Evolutionary conservation across 1,139 yeast genomes (phyloP), one percentile per base, ranked within the genome.

Genomic region (Kurtzmaniella quercitrusa): DNA sequence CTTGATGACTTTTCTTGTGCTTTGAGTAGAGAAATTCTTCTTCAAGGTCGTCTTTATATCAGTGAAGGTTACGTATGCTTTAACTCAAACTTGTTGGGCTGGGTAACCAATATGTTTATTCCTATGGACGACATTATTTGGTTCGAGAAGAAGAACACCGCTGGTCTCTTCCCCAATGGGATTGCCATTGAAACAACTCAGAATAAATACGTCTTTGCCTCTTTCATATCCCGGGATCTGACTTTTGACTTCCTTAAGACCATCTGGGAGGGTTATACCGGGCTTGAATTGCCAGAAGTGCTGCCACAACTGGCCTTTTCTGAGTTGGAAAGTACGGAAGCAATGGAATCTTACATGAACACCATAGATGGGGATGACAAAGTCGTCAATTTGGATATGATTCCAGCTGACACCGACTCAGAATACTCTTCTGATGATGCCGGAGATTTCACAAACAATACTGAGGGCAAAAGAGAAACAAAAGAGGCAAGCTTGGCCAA

Each of bases 1-100:
- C 58, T 91, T 18, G 96, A 86, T 53, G 96, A 89, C 57, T 90
- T 84, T 56, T 81, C 91, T 38, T 93, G 98, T 67, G 97, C 98
- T 0, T 64, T 93, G 47, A 85, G 93, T 54, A 71, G 90, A 46
- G 98, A 93, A 48, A 89, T 93, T 43, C 67, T 93, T 19, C 69
- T 90, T n/a, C 98, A 94, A 55, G 99, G 99, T 7, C 73, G 96
- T 43, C 58, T 93, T 27, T 94, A 89, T 59, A 77, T 94, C 2
- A 82, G 96, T 17, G 95, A 88, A 53, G 77, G 78, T 47, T 81
- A 85, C 55, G 62, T 93, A 2, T 89, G 97, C 59, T 94, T 94
- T 69, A 85, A 89, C 56, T 88, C 97, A n/a, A 89, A 89, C 56
- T 73, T 93, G 39, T 69, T 94, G 41, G 97, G 97, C 0, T 91